These are phyloP conservation scores for Alternaria alternata DNA, from an alignment of 2,329 filamentous ascomycete genomes.

Conservation along the genomic window DNA sequence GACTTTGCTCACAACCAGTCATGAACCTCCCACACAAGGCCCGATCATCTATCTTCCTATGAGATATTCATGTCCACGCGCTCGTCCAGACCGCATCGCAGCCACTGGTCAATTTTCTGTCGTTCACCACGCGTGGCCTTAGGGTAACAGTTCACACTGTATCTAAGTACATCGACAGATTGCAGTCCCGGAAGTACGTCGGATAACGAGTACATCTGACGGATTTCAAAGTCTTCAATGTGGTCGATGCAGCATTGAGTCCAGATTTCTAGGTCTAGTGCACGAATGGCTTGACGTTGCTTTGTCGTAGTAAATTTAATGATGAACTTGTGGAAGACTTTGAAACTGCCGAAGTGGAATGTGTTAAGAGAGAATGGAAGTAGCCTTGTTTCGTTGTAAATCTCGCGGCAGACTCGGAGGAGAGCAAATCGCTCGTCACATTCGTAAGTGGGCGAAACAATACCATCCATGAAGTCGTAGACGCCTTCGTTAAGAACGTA, in stretches of 20 bases:
- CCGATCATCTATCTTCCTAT: background rate
- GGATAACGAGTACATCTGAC: background rate
- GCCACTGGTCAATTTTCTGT: background rate
- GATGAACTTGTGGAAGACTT: background rate
- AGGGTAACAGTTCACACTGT: background rate
- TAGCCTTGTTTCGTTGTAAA: slow-evolving; percentile 13
- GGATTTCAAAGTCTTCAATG: background rate
- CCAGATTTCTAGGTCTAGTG: background rate
- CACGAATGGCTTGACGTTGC: background rate
- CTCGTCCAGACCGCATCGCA: background rate
- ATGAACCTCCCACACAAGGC: background rate
- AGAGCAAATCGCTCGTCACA: background rate
- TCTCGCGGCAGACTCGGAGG: slow-evolving; percentile 17
- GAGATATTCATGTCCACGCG: background rate
- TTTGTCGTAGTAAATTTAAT: background rate
- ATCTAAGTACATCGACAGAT: background rate
- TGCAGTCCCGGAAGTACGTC: background rate
- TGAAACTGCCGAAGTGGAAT: background rate
- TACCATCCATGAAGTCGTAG: background rate
- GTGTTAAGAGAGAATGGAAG: slow-evolving; percentile 9
- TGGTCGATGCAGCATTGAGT: background rate
- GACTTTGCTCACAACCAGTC: background rate
- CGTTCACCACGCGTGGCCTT: background rate
- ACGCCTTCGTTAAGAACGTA: background rate
- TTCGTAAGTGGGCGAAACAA: background rate